Evolutionary conservation across 306 rosid species (phyloP).

Genomic region (Lathyrus tuberosus): DNA sequence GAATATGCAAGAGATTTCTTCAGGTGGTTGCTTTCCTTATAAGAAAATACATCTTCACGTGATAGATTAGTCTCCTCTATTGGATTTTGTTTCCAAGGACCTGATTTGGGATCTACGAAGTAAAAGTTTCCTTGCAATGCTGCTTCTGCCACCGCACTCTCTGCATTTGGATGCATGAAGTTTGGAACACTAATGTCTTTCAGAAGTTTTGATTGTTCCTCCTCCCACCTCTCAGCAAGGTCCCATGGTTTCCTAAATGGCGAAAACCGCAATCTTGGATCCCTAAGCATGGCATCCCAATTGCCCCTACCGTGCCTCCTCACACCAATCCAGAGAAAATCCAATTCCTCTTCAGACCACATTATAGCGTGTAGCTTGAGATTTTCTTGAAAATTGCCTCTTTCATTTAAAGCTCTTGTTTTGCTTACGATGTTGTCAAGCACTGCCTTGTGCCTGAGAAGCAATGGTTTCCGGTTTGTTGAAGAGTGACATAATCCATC

Average conservation of each 20-base stretch:
- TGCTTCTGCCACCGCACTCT: slow-evolving; percentile 28
- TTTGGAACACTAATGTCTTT: slow-evolving; percentile 43
- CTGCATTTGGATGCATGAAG: slow-evolving; percentile 45
- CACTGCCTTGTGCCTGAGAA: slow-evolving; percentile 48
- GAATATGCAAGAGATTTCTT: slow-evolving; percentile 43
- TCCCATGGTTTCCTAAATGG: slow-evolving; percentile 56
- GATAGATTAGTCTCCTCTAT: slow-evolving; percentile 48
- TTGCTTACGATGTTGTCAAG: slow-evolving; percentile 53
- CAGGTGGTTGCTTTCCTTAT: slow-evolving; percentile 40
- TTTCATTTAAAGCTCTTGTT: slow-evolving; percentile 49
- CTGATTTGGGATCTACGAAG: slow-evolving; percentile 42
- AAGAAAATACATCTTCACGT: slow-evolving; percentile 47
- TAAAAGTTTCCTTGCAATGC: slow-evolving; percentile 36
- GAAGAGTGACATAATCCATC: slow-evolving; percentile 49
- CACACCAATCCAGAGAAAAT: slow-evolving; percentile 77
- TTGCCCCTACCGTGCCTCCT: slow-evolving; percentile 69
- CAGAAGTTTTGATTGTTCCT: slow-evolving; percentile 57
- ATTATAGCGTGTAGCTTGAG: slow-evolving; percentile 37
- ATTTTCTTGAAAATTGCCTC: slow-evolving; percentile 47
- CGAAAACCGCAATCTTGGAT: slow-evolving; percentile 63
- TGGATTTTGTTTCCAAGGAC: slow-evolving; percentile 44
- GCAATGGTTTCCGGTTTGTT: slow-evolving; percentile 38
- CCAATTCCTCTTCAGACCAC: slow-evolving; percentile 84
- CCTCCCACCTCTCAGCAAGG: slow-evolving; percentile 72
- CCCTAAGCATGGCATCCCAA: slow-evolving; percentile 71